Evolutionary conservation across 2,329 filamentous ascomycete species (phyloP).

Genomic region (Phaeosphaeria sp.): DNA sequence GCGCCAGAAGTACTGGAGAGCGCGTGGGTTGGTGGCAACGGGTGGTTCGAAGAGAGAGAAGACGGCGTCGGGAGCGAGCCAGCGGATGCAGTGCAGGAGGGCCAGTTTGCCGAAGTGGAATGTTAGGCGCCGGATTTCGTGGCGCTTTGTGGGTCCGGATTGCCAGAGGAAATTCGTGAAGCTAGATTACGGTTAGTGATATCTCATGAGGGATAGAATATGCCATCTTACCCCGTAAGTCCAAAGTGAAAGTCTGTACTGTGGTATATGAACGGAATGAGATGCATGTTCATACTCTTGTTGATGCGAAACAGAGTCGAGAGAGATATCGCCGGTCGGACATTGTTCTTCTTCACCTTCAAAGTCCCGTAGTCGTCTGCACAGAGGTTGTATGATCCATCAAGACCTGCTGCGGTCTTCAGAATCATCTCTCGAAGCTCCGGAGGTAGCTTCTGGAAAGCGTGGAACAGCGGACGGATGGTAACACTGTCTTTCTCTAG

Average conservation of each 20-base stretch:
- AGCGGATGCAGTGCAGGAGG: slow-evolving; percentile 37
- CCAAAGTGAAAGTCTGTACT: slow-evolving; percentile 38
- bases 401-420: slow-evolving; percentile 24
- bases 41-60: slow-evolving; percentile 37
- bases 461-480: slow-evolving; percentile 38
- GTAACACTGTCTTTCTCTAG: slow-evolving; percentile 22
- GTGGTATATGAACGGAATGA: slow-evolving; percentile 31
- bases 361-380: slow-evolving; percentile 1
- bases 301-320: slow-evolving; percentile 28
- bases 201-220: not conserved
- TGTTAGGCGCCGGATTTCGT: slow-evolving; percentile 26
- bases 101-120: slow-evolving; percentile 29
- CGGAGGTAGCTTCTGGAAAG: slow-evolving; percentile 30
- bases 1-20: slow-evolving; percentile 39
- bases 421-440: slow-evolving; percentile 42
- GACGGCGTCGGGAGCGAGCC: slow-evolving; percentile 37
- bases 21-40: slow-evolving; percentile 21
- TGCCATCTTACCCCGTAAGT: slow-evolving; percentile 14
- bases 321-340: slow-evolving; percentile 12
- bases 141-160: slow-evolving; percentile 29
- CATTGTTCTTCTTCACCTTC: not conserved
- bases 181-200: not conserved
- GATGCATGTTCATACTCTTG: slow-evolving; percentile 20
- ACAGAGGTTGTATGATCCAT: slow-evolving; percentile 18
- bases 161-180: slow-evolving; percentile 30